A percentile compares a stretch with the other conserved stretches of the same genome.
Conservation (phyloP, 2,329 filamentous ascomycete species). For the Cladosporium halotolerans region DNA sequence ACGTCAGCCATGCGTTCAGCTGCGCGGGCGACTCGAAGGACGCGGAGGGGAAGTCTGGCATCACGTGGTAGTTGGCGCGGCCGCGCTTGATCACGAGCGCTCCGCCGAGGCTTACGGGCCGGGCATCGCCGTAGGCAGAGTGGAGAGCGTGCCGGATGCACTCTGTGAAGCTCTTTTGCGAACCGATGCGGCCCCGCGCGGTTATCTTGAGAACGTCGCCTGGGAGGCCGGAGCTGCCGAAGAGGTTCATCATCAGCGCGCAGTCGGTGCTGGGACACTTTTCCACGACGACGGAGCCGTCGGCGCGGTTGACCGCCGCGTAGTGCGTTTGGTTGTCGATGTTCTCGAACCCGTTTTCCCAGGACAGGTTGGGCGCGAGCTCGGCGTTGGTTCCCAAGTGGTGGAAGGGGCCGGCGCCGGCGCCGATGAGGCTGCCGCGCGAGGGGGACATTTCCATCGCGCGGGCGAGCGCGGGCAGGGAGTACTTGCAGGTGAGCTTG, state of each 20-base stretch:
- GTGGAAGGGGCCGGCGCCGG: slow-evolving; percentile 27
- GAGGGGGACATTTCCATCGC: slow-evolving; percentile 21
- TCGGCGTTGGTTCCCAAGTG: slow-evolving; percentile 24
- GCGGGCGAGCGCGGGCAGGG: slow-evolving; percentile 21
- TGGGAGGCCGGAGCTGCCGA: slow-evolving; percentile 19
- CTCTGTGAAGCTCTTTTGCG: slow-evolving; percentile 24
- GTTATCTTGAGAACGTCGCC: slow-evolving; percentile 26
- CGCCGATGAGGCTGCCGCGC: slow-evolving; percentile 23
- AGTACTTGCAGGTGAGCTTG: slow-evolving; percentile 25
- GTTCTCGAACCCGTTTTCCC: slow-evolving; percentile 19
- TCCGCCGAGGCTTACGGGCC: slow-evolving; percentile 23
- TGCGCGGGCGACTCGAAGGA: slow-evolving; percentile 23
- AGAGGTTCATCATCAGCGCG: slow-evolving; percentile 29
- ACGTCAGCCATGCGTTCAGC: slow-evolving; percentile 26
- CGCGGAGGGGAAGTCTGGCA: slow-evolving; percentile 26
- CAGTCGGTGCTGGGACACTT: slow-evolving; percentile 23
- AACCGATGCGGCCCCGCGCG: slow-evolving; percentile 19
- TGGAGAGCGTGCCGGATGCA: slow-evolving; percentile 21
- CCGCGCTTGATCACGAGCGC: slow-evolving; percentile 25
- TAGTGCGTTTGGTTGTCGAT: slow-evolving; percentile 23
- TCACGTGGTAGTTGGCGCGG: slow-evolving; percentile 24
- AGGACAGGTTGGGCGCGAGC: slow-evolving; percentile 25
- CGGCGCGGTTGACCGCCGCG: slow-evolving; percentile 39
- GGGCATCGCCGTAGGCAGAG: slow-evolving; percentile 19
- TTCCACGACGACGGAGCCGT: slow-evolving; percentile 13